Conservation (phyloP, 2,329 filamentous ascomycete species). For the Fusarium transvaalense region DNA sequence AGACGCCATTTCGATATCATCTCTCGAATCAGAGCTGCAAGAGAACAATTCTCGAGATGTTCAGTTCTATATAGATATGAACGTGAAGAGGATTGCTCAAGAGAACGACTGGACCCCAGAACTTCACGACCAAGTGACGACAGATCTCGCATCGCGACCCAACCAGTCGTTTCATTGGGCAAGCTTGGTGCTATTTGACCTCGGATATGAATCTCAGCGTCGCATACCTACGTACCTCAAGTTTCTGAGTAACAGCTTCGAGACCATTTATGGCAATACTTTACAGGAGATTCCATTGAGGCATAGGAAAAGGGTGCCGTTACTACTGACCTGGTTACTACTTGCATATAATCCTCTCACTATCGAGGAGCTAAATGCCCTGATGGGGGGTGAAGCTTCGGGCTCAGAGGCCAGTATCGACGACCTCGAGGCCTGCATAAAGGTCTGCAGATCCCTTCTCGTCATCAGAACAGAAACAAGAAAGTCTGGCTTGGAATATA, state of each 20-base stretch:
- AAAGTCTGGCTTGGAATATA: background rate
- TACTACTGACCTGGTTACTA: conserved; percentile 2
- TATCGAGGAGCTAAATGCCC: background rate
- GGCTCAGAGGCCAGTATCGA: background rate
- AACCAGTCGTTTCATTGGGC: conserved; percentile 2
- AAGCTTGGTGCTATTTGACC: background rate
- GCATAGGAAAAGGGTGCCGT: background rate
- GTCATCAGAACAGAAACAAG: background rate
- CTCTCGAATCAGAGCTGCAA: background rate
- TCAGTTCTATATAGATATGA: background rate
- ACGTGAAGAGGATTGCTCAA: background rate
- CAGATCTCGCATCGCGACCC: background rate
- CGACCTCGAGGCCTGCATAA: background rate
- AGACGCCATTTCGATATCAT: background rate
- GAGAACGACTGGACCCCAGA: background rate
- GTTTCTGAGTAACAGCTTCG: background rate
- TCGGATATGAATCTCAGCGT: background rate
- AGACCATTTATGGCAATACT: background rate
- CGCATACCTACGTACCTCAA: background rate
- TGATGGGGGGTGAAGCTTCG: background rate
- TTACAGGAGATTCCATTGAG: background rate
- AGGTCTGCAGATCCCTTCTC: background rate
- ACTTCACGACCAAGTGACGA: background rate
- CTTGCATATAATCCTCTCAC: conserved; percentile 10
- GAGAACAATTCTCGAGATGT: background rate